phyloP scores from a whole-genome alignment of 2,329 filamentous ascomycete genomes.

The Nigrospora sphaerica region DNA sequence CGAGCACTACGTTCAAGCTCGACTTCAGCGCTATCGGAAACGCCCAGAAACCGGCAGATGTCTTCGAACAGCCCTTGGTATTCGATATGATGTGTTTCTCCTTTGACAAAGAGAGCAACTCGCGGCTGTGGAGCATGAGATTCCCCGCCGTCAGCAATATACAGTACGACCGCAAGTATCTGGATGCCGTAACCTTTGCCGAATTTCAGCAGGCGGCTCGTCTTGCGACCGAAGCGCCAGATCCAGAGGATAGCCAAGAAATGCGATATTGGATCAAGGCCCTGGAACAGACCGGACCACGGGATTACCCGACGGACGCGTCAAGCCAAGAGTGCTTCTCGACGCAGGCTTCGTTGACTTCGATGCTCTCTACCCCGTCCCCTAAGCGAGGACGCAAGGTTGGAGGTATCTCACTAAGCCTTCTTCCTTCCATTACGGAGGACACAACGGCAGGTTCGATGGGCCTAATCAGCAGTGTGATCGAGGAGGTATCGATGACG shows the following conservation, averaged over 20 bases:
- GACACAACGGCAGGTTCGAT: too few relatives aligned
- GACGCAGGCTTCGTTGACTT: slow-evolving; percentile 1
- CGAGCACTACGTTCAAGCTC: slow-evolving; percentile 36
- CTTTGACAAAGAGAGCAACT: slow-evolving; percentile 66
- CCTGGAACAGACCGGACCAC: slow-evolving; percentile 48
- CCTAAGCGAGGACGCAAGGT: too few relatives aligned
- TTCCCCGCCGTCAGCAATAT: slow-evolving; percentile 73
- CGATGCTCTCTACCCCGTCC: too few relatives aligned
- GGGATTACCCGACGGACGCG: slow-evolving; percentile 12
- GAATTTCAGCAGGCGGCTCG: slow-evolving; percentile 63
- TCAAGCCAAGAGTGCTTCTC: too few relatives aligned
- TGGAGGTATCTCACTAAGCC: too few relatives aligned
- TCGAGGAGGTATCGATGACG: too few relatives aligned
- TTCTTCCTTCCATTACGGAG: too few relatives aligned
- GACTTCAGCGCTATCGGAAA: slow-evolving; percentile 37
- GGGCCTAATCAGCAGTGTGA: too few relatives aligned
- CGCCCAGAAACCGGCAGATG: slow-evolving; percentile 33
- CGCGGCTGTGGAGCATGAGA: slow-evolving; percentile 64
- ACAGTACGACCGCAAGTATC: slow-evolving; percentile 65
- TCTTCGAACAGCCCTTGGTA: slow-evolving; percentile 66
- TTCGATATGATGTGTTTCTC: slow-evolving; percentile 76
- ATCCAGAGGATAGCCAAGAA: slow-evolving; percentile 51
- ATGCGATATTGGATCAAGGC: slow-evolving; percentile 53
- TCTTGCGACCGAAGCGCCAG: slow-evolving; percentile 41
- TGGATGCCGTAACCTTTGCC: slow-evolving; percentile 60